Evolutionary conservation across 495 filamentous ascomycete genomes (phyloP).

Genomic region (Articulospora tetracladia): DNA sequence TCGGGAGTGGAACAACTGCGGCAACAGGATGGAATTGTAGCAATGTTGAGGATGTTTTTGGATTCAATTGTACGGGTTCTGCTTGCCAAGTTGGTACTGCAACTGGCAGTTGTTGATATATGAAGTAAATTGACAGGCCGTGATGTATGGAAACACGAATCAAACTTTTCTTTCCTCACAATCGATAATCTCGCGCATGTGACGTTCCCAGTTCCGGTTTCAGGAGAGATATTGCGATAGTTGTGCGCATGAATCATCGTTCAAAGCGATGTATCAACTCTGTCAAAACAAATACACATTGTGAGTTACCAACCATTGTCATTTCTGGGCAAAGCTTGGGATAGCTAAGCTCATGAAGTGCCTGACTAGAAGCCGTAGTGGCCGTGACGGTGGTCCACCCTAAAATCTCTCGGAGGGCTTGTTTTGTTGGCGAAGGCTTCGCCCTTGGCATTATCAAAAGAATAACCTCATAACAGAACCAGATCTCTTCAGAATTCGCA

Average conservation of each 20-base stretch:
- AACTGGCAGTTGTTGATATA: no score
- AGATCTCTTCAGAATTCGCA: not conserved
- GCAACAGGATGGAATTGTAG: conserved; percentile 32
- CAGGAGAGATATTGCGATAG: no score
- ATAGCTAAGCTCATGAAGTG: not conserved
- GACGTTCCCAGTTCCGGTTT: no score
- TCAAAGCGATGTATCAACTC: no score
- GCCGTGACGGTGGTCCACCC: not conserved
- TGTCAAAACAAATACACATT: no score
- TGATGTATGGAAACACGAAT: no score
- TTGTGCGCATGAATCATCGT: no score
- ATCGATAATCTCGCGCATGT: no score
- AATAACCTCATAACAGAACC: not conserved
- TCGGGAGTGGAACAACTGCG: conserved; percentile 22
- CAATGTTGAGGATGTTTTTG: conserved; percentile 27
- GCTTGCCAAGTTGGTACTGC: conserved; percentile 11
- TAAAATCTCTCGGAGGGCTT: not conserved
- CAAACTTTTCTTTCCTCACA: no score
- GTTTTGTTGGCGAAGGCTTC: not conserved
- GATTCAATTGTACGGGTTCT: conserved; percentile 35
- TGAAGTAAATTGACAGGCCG: no score
- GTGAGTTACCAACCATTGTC: not conserved
- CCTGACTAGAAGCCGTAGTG: not conserved
- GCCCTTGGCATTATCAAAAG: not conserved
- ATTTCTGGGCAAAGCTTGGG: not conserved